Base-by-base conservation (phyloP, 2,329 filamentous ascomycete species). In the Ceratocystis diversiconidia region DNA sequence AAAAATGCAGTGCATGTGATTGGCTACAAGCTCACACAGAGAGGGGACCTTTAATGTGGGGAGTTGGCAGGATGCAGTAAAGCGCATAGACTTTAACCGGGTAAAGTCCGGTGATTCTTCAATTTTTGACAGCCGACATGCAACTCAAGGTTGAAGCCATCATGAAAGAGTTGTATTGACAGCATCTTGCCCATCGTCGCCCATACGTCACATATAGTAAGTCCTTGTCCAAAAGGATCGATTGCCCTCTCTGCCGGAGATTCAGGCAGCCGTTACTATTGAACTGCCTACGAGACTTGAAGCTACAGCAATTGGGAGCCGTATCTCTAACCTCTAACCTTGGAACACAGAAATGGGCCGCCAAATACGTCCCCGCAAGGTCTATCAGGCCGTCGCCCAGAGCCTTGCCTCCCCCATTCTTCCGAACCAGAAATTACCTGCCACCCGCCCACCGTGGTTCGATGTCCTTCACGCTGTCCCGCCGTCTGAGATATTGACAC, bases 401-500 rank as follows among this genome's bases (percentile, higher is more conserved):
- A 74, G 80, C 69, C 72, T 82, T 65, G 74, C 76, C 70, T 74
- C 77, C 69, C 73, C 71, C 62, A 72, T 77, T 68, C 73, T 79
- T 63, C 69, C 71, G 43, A 62, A 25, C 19, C 63, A 63, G 17
- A 70, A 69, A 67, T 70, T 74, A 68, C 71, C 67, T 68, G 71
- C 71, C 63, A 71, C 73, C 71, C 72, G 72, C 60, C 75, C 76
- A 63, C 74, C 78, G 64, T 85, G 82, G 82, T 79, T 79, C 67
- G 72, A 77, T 8, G 78, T 79, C 36, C 73, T 85, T 69, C 75
- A 78, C 70, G 72, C 74, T 12, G 79, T 83, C 46, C 83, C 84
- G 44, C 85, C 85, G 3, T 73, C 81, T 70, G 83, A 86, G 73
- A 79, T 80, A 50, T 73, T 84, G 67, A 80, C 80, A 30, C 79